Conservation (phyloP, 306 rosid genomes). For the Myrica gale region DNA sequence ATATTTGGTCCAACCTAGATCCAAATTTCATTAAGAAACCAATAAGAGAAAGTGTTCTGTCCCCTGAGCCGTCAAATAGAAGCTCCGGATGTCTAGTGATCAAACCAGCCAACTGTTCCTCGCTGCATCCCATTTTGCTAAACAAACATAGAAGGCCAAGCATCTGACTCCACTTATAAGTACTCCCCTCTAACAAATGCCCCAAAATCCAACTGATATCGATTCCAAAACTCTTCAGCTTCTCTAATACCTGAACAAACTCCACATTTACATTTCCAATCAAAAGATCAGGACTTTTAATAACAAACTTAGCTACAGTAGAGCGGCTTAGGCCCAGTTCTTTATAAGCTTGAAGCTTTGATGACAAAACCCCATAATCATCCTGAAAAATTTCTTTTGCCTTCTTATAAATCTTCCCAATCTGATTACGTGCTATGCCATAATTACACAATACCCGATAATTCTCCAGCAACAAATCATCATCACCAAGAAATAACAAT, state of each 20-base stretch:
- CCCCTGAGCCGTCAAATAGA: conserved; percentile 70
- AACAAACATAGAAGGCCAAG: conserved; percentile 46
- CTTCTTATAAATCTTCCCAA: conserved; percentile 57
- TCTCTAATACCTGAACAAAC: conserved; percentile 51
- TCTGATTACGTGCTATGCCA: conserved; percentile 53
- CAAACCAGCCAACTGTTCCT: conserved; percentile 41
- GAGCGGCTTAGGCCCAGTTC: conserved; percentile 40
- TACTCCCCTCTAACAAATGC: conserved; percentile 35
- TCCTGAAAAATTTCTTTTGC: conserved; percentile 45
- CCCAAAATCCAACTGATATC: conserved; percentile 48
- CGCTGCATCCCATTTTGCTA: conserved; percentile 36
- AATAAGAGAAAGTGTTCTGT: conserved; percentile 44
- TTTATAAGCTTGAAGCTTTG: conserved; percentile 56
- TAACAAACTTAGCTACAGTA: conserved; percentile 34
- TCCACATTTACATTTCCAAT: conserved; percentile 47
- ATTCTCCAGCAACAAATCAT: conserved; percentile 55
- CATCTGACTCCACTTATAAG: conserved; percentile 60
- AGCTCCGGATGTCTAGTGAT: conserved; percentile 40
- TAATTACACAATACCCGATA: conserved; percentile 48
- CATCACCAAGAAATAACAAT: conserved; percentile 61
- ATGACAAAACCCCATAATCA: conserved; percentile 47
- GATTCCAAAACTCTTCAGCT: conserved; percentile 43
- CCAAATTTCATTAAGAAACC: conserved; percentile 63
- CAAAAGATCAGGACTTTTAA: conserved; percentile 59
- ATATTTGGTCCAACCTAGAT: conserved; percentile 41